Conservation (phyloP, 2,329 filamentous ascomycete genomes). For the Alternaria ventricosa region DNA sequence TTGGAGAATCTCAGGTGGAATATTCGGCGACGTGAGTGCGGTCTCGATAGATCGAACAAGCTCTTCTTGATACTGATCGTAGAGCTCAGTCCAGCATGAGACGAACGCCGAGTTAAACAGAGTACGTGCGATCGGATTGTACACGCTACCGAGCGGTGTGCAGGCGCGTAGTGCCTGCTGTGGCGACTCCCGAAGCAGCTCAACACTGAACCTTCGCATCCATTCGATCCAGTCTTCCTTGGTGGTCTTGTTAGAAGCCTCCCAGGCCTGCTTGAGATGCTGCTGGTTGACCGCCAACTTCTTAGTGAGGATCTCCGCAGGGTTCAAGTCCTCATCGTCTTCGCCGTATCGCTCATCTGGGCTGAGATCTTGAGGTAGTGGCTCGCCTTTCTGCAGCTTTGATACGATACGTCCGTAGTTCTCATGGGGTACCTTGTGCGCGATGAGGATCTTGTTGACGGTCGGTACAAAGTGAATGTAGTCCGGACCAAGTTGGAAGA, state of each 20-base stretch:
- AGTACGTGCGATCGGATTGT: constrained; percentile 87
- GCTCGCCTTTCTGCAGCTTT: constrained; percentile 93
- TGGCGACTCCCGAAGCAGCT: constrained; percentile 91
- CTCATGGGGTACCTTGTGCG: constrained; percentile 81
- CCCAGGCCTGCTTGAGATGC: constrained; percentile 96
- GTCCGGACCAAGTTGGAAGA: constrained; percentile 94
- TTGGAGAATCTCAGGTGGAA: constrained; percentile 93
- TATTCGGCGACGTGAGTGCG: constrained; percentile 92
- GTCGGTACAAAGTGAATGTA: constrained; percentile 94
- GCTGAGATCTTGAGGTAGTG: constrained; percentile 91
- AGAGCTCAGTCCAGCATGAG: constrained; percentile 97
- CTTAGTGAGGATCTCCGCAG: constrained; percentile 85
- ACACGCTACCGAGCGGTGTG: constrained; percentile 86
- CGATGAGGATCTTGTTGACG: constrained; percentile 82
- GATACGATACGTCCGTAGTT: constrained; percentile 93
- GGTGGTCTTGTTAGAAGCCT: constrained; percentile 94
- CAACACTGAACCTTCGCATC: constrained; percentile 95
- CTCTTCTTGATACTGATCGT: constrained; percentile 96
- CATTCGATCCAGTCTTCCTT: constrained; percentile 99
- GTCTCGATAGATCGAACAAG: constrained; percentile 94
- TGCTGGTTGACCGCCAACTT: constrained; percentile 98
- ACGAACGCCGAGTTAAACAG: constrained; percentile 99
- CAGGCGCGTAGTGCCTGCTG: constrained; percentile 95
- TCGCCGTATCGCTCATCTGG: constrained; percentile 82
- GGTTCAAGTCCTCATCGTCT: constrained; percentile 78